Conservation (phyloP, 495 filamentous ascomycete genomes). For the Penicillium pulvis region DNA sequence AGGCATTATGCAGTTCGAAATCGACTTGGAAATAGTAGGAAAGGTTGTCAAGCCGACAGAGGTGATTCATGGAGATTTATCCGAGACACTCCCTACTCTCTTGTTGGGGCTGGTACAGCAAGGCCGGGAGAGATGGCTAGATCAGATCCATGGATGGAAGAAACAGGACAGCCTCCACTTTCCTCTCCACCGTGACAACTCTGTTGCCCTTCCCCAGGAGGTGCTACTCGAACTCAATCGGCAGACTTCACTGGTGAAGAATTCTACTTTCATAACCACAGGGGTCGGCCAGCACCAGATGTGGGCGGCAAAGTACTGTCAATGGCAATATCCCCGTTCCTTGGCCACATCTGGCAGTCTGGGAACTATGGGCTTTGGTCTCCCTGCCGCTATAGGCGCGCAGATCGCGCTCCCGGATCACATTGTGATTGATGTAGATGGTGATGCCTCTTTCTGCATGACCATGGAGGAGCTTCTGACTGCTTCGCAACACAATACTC, state of each 20-base stretch:
- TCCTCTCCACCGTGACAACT: constrained; percentile 34
- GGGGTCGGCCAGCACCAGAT: constrained; percentile 97
- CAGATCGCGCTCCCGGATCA: constrained; percentile 86
- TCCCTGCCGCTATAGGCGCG: constrained; percentile 90
- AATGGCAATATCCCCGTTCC: constrained; percentile 82
- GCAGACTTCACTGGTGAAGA: constrained; percentile 70
- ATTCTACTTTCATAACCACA: constrained; percentile 81
- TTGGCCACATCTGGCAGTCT: constrained; percentile 91
- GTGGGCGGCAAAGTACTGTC: constrained; percentile 95
- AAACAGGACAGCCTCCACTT: constrained; percentile 67
- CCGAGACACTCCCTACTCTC: constrained; percentile 69
- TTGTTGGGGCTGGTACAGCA: constrained; percentile 63
- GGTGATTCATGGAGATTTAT: constrained; percentile 61
- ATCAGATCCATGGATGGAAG: constrained; percentile 88
- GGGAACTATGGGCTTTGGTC: constrained; percentile 94
- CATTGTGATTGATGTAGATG: constrained; percentile 91
- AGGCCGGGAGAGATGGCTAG: constrained; percentile 81
- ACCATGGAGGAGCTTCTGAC: constrained; percentile 91
- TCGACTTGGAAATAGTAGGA: constrained; percentile 66
- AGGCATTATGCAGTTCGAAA: constrained; percentile 67
- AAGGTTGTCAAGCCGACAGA: constrained; percentile 64
- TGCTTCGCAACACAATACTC: constrained; percentile 87
- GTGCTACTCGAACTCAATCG: constrained; percentile 81
- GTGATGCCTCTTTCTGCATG: constrained; percentile 97
- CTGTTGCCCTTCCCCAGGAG: constrained; percentile 84